Evolutionary conservation across 306 rosid genomes (phyloP), one percentile per base, ranked within the genome.

Genomic region (Canavalia gladiata): DNA sequence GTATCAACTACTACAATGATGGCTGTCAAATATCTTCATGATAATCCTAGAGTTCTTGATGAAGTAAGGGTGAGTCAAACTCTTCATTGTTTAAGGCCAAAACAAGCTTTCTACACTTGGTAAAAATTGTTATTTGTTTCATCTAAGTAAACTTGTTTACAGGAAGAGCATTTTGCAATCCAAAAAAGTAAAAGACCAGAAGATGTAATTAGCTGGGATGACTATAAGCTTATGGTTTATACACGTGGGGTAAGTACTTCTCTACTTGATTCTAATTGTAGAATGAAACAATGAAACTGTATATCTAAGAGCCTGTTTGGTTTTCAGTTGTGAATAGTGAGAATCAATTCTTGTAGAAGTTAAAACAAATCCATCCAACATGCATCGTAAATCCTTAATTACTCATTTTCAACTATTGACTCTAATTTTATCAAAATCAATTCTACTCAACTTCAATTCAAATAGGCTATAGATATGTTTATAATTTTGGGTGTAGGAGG

Each of bases 1-100:
- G 97, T 93, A 41, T 93, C 97, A 2, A 87, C 91, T 3, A 91
- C 97, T 28, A 83, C 97, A 25, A 91, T 93, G 97, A 93, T 93
- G 97, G 89, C 94, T 62, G 83, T 91, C 60, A 91, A 91, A 66
- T 93, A 84, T 49, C 92, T 93, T 59, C 94, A 91, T 83, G 97
- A 93, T 85, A 87, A 91, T 76, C 96, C 96, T 41, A 82, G 71
- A 80, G 94, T 72, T 72, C 94, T 93, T 54, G 76, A 93, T 66
- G 84, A 84, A 63, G 76, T 91, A 4, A 88, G 93, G 80, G 97
- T 91, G 68, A 58, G 85, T 43, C 37, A 12, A 1, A 52, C 57
- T 11, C 65, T 54, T 52, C 9, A 13, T 29, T 50, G 13, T 71
- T 34, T 2, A 52, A 8, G 65, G 25, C 49, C 28, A 3, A 52